Base-by-base conservation (phyloP, 352 stramenopile species). In the Blastocystis sp. region DNA sequence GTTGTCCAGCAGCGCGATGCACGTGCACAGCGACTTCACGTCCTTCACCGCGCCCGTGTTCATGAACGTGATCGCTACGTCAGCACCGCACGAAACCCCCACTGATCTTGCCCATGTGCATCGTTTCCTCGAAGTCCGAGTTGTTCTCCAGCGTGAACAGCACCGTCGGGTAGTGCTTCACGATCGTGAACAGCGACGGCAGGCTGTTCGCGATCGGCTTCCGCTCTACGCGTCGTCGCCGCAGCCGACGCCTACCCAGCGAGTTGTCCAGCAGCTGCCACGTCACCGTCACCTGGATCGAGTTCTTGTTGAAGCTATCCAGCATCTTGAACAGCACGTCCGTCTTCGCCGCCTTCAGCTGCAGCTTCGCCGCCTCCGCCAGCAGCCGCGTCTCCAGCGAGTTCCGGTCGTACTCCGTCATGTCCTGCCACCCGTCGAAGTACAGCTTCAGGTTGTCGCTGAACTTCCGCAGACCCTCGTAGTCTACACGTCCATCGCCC, bases 261-360 rank as follows among this genome's bases (percentile, higher is more conserved):
- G 44, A 38, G 27, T 78, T 78, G 38, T 78, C 67, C 4, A 78
- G 38, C 27, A 78, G 49, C 0, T 48, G 24, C 73, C 73, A 84
- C 8, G 48, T 76, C 16, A 75, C 42, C 40, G 54, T 84, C 18
- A 73, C 73, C 27, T 84, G 54, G 21, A 84, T 84, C 4, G 73
- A 69, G 40, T 84, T 69, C 27, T 84, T 84, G 59, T 84, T 84
- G 59, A 84, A 84, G 38, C 54, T 73, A 24, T 84, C 73, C 18
- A 84, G 36, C 73, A 84, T 73, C 44, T 73, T 69, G 24, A 84
- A 84, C 16, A 84, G 40, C 9, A 84, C 49, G 14, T 84, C 73
- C 4, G 54, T 73, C 56, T 84, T 84, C n/a, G 73, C 73, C 29
- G 73, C 73, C 54, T 73, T 69, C 18, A 73, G 36, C 38, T 84